Evolutionary conservation across 1,284 basidiomycete species (phyloP).

Genomic region (Rhodotorula sp.): DNA sequence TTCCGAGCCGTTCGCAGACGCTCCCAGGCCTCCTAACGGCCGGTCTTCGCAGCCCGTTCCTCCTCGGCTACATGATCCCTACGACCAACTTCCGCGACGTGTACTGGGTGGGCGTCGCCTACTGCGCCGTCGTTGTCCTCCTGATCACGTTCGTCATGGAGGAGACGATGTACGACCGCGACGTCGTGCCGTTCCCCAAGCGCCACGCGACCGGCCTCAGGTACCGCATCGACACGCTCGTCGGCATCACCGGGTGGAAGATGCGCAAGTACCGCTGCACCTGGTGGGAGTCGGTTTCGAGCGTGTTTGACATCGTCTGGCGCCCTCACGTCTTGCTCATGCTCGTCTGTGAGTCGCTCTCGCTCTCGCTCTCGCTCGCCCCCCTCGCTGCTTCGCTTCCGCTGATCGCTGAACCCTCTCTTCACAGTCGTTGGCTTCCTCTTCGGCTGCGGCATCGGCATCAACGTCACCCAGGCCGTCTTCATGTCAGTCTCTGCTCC

Average conservation of each 20-base stretch:
- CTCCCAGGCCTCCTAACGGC: not conserved
- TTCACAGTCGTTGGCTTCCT: slow-evolving; percentile 19
- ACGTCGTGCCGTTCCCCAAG: slow-evolving; percentile 55
- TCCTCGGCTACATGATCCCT: slow-evolving; percentile 60
- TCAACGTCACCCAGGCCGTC: slow-evolving; percentile 73
- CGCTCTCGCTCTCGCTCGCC: too few relatives aligned
- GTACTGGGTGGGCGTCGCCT: slow-evolving; percentile 66
- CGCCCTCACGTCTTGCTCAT: slow-evolving; percentile 49
- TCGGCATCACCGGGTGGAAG: slow-evolving; percentile 63
- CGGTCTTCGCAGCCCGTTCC: slow-evolving; percentile 63
- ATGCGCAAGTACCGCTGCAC: slow-evolving; percentile 62
- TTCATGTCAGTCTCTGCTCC: not conserved
- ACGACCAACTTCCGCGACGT: slow-evolving; percentile 44
- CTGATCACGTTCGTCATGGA: slow-evolving; percentile 61
- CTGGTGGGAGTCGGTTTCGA: slow-evolving; percentile 56
- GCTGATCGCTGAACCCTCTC: not conserved
- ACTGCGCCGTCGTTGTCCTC: slow-evolving; percentile 57
- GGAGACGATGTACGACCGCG: slow-evolving; percentile 68
- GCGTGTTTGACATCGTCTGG: slow-evolving; percentile 44
- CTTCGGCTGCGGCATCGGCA: slow-evolving; percentile 51
- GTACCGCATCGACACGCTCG: slow-evolving; percentile 61
- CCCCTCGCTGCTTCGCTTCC: not conserved
- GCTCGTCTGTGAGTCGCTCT: slow-evolving; percentile 57
- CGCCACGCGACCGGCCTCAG: slow-evolving; percentile 54
- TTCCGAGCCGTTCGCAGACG: too few relatives aligned